A percentile compares a stretch with the other conserved stretches of the same genome.
Evolutionary conservation across 2,329 filamentous ascomycete genomes (phyloP).

Genomic region (Aspergillus novoparasiticus): DNA sequence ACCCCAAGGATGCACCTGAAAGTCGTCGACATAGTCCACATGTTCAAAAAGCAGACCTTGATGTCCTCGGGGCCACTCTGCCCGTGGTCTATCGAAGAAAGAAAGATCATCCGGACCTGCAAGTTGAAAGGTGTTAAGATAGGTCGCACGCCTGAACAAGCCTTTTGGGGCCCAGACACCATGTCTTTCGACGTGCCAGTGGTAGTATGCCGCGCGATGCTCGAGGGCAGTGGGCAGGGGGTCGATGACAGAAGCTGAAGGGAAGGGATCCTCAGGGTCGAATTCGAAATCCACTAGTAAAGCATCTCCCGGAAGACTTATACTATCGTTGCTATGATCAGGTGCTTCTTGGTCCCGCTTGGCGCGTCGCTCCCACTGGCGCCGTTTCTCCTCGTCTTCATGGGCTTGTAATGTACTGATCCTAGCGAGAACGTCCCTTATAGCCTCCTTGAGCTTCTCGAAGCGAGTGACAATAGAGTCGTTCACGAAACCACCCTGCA

Average conservation of each 20-base stretch:
- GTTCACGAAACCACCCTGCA: neutral
- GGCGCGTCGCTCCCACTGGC: neutral
- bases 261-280: neutral
- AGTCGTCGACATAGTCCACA: neutral
- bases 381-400: neutral
- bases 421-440: neutral
- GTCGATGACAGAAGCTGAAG: neutral
- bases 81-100: neutral
- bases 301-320: neutral
- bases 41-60: neutral
- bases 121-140: neutral
- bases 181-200: neutral
- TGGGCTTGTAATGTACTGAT: neutral
- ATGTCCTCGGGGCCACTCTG: neutral
- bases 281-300: neutral
- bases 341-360: neutral
- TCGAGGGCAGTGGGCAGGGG: neutral
- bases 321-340: accelerated
- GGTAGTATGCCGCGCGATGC: neutral
- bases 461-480: neutral
- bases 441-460: neutral
- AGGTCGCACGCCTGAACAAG: neutral
- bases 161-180: neutral
- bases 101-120: neutral
- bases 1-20: neutral